These are phyloP conservation scores for Ustilago trichophora DNA, from an alignment of 1,284 basidiomycete genomes.

Conservation along the genomic window DNA sequence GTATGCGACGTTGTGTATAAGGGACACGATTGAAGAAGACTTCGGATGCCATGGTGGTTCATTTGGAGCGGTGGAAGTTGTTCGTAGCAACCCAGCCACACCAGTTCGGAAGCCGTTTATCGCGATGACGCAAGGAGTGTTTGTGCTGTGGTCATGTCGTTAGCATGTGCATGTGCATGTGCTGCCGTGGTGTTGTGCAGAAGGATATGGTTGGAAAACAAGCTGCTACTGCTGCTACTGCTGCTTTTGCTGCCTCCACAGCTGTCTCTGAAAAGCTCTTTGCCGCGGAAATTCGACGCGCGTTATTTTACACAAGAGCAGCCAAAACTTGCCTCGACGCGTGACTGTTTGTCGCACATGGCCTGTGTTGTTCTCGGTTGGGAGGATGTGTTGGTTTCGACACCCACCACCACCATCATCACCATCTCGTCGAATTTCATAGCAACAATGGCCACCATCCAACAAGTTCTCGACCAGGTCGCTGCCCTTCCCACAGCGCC, in stretches of 20 bases:
- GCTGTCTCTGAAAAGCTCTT: too few species aligned
- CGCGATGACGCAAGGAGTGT: too few species aligned
- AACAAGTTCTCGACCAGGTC: slow-evolving; percentile 41
- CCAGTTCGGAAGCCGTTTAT: too few species aligned
- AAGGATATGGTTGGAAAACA: too few species aligned
- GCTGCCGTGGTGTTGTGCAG: too few species aligned
- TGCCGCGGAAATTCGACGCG: too few species aligned
- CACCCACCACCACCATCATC: slow-evolving; percentile 7
- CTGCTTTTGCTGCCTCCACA: too few species aligned
- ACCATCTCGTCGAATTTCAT: neutral
- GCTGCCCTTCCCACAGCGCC: slow-evolving; percentile 30
- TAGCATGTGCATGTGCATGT: too few species aligned
- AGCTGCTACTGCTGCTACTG: too few species aligned
- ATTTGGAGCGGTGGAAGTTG: neutral
- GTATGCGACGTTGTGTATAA: slow-evolving; percentile 26
- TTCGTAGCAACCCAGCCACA: too few species aligned
- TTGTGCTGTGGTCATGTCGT: neutral
- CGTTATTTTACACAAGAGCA: neutral
- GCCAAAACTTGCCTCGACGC: slow-evolving; percentile 8
- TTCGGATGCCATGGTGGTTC: slow-evolving; percentile 39
- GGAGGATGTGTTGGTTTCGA: too few species aligned
- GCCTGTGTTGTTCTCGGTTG: slow-evolving; percentile 29
- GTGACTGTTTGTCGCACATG: slow-evolving; percentile 11
- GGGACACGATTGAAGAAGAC: slow-evolving; percentile 39
- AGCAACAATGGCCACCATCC: slow-evolving; percentile 34